Evolutionary conservation across 345 rosid genomes (phyloP), one percentile per base, ranked within the genome.

Genomic region (Pseudoturritis turrita): DNA sequence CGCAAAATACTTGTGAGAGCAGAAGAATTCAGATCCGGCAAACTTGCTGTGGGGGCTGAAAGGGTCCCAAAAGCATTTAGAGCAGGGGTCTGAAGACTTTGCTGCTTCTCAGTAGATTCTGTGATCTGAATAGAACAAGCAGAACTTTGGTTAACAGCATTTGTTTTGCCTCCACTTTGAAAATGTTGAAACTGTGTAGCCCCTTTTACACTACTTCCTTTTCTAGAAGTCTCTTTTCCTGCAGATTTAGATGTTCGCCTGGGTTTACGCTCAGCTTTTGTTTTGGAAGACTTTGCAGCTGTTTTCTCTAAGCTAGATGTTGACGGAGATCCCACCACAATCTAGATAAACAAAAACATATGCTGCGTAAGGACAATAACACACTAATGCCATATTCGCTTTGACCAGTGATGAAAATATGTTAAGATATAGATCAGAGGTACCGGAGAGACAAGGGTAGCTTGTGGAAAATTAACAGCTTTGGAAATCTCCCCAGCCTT

Each of bases 21-120:
- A 70, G 79, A 80, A 61, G 84, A 59, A 81, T 85, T 96, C 70
- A 96, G 72, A 81, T 88, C 94, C 3, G 95, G 88, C 74, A 92
- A 71, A 80, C 83, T 69, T 70, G 96, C 71, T 6, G 80, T 71
- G 4, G 87, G 75, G 50, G 85, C 56, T 41, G 82, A 43, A 69
- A 83, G 73, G 79, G 83, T 72, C 51, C 87, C 80, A 78, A 87
- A 81, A 25, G 81, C 80, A 80, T 87, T 87, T 26, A 68, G 25
- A 65, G 62, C 68, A 79, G 80, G 71, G 28, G 76, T 52, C 70
- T 86, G 89, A 58, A 84, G 84, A 70, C 61, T 77, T 41, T 73
- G 84, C 79, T 79, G 90, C 74, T 81, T 75, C 83, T 87, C 92
- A 78, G 72, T 86, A 40, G 89, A 78, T 72, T 81, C 91, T 47